These are phyloP conservation scores for Entomortierella chlamydospora DNA, from an alignment of 192 early-diverging fungal species.

Conservation along the genomic window DNA sequence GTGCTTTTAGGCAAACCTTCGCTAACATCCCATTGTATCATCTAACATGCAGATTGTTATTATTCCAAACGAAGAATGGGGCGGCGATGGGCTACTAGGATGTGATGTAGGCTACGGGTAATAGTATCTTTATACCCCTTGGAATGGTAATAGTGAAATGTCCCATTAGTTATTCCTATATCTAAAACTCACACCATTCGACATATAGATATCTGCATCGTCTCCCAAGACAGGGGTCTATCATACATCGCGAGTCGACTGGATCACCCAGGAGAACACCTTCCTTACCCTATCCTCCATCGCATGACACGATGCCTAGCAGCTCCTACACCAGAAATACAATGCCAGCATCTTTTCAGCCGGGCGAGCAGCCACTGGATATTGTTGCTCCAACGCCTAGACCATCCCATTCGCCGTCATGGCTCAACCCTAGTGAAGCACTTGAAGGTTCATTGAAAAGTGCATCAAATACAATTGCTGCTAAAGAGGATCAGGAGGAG, in stretches of 20 bases:
- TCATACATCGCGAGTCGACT: constrained; percentile 12
- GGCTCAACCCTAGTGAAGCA: constrained; percentile 28
- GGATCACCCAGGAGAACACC: constrained; percentile 28
- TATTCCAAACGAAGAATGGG: constrained; percentile 75
- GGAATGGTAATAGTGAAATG: neutral
- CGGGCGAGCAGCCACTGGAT: constrained; percentile 27
- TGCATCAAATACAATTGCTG: neutral
- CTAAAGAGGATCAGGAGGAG: constrained; percentile 3
- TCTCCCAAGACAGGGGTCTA: constrained; percentile 37
- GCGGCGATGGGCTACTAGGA: constrained; percentile 73
- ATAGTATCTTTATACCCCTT: too few species aligned
- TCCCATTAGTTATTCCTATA: neutral
- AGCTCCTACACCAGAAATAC: constrained; percentile 23
- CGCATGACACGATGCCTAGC: constrained; percentile 23
- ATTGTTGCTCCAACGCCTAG: constrained; percentile 47
- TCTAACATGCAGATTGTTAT: constrained; percentile 65
- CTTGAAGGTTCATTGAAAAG: constrained; percentile 27
- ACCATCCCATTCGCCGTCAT: constrained; percentile 40
- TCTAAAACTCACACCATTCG: neutral
- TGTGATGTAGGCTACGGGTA: constrained; percentile 82
- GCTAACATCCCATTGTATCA: neutral
- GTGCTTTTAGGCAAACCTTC: neutral
- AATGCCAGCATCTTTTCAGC: constrained; percentile 29
- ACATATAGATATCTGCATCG: constrained; percentile 38
- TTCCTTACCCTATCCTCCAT: constrained; percentile 31